A percentile compares a stretch with the other conserved stretches of the same genome.
Evolutionary conservation across 441 rosid species (phyloP).

Genomic region (Macaranga tanarius): DNA sequence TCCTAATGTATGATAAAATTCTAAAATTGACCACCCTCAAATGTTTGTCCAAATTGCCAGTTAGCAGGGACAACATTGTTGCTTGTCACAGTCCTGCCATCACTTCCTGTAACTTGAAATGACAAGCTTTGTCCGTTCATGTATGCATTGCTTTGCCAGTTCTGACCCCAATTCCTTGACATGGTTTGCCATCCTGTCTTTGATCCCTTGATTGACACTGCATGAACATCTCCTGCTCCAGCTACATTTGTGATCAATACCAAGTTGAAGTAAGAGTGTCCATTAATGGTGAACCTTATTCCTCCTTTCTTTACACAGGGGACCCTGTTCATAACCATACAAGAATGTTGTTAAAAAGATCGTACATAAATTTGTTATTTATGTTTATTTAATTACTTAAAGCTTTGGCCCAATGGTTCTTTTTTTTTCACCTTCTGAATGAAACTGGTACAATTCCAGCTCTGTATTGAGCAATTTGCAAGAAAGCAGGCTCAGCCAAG

Average conservation of each 20-base stretch:
- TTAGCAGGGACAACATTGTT: conserved; percentile 37
- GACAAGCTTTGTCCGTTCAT: conserved; percentile 51
- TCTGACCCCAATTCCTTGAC: conserved; percentile 62
- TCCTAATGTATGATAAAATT: background rate
- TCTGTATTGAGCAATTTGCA: conserved; percentile 81
- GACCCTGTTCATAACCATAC: conserved; percentile 33
- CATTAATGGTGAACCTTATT: conserved; percentile 45
- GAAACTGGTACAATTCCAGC: conserved; percentile 89
- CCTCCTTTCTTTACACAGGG: conserved; percentile 45
- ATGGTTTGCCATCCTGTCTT: conserved; percentile 44
- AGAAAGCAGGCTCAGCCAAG: conserved; percentile 88
- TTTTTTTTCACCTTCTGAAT: conserved; percentile 51
- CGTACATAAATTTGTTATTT: no score
- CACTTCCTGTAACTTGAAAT: conserved; percentile 45
- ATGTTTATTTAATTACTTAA: no score
- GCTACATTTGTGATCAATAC: conserved; percentile 49
- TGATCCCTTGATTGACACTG: conserved; percentile 45
- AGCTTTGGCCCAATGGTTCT: no score
- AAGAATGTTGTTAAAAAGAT: background rate
- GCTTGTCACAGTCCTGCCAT: conserved; percentile 34
- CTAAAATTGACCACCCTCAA: conserved; percentile 37
- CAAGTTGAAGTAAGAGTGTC: conserved; percentile 54
- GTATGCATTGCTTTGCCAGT: conserved; percentile 53
- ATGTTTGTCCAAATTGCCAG: conserved; percentile 52
- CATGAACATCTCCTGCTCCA: conserved; percentile 48